Conservation (phyloP, 768 basidiomycete genomes). For the Pilatotrama ljubarskyi region DNA sequence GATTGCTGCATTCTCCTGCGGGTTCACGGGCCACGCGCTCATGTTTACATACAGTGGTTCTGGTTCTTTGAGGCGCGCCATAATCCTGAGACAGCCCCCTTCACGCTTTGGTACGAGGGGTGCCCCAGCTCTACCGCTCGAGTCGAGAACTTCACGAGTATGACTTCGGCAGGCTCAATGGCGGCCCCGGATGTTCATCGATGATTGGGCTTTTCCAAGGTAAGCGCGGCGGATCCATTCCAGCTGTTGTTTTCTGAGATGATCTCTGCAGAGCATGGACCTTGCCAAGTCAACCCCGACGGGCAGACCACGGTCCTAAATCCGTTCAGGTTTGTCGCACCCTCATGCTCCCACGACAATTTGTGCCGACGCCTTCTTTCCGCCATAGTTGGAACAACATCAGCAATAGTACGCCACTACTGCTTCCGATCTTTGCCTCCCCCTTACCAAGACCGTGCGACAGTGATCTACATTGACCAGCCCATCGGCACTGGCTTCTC, state of each 20-base stretch:
- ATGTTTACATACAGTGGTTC: constrained; percentile 51
- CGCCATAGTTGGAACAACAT: constrained; percentile 61
- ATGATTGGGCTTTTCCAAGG: constrained; percentile 68
- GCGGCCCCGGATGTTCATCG: constrained; percentile 40
- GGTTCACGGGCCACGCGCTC: not conserved
- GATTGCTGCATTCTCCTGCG: not conserved
- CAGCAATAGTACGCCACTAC: constrained; percentile 53
- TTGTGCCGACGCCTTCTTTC: not conserved
- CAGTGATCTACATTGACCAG: constrained; percentile 73
- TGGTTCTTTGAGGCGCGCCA: constrained; percentile 72
- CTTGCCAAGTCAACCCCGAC: constrained; percentile 59
- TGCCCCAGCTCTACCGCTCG: too few relatives aligned
- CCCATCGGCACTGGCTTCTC: constrained; percentile 70
- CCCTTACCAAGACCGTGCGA: not conserved
- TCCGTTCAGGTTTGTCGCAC: constrained; percentile 51
- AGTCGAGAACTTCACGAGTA: too few relatives aligned
- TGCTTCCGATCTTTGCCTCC: not conserved
- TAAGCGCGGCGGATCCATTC: too few relatives aligned
- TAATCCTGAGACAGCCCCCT: constrained; percentile 59
- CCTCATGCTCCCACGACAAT: not conserved
- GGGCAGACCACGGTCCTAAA: constrained; percentile 53
- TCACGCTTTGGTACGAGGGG: constrained; percentile 55
- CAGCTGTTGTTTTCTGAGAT: too few relatives aligned
- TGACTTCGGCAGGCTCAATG: constrained; percentile 28
- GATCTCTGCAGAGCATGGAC: constrained; percentile 53